phyloP scores from a whole-genome alignment of 345 rosid species.

The Populus euphratica region DNA sequence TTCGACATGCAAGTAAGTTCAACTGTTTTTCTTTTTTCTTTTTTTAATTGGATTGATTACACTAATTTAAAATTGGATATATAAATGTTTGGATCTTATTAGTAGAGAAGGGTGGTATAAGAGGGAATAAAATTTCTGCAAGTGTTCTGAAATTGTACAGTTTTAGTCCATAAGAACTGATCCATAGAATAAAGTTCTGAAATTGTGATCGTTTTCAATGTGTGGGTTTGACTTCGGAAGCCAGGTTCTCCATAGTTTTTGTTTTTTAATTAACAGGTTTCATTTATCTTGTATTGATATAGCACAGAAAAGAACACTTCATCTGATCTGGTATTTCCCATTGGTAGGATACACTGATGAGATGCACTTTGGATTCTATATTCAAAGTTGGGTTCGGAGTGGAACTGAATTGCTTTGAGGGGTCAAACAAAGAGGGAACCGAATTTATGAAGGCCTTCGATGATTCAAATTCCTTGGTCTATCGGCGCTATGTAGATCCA shows the following conservation, averaged over 20 bases:
- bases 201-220: no score
- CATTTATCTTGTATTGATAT: not conserved
- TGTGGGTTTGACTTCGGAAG: no score
- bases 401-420: conserved; percentile 54
- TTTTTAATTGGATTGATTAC: not conserved
- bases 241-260: no score
- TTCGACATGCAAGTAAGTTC: conserved; percentile 69
- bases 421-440: conserved; percentile 43
- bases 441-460: conserved; percentile 69
- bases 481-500: conserved; percentile 56
- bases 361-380: conserved; percentile 62
- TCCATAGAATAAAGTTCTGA: no score
- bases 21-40: not conserved
- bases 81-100: no score
- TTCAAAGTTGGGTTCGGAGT: conserved; percentile 82
- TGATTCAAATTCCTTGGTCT: conserved; percentile 47
- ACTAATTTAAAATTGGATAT: no score
- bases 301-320: not conserved
- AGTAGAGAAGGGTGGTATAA: no score
- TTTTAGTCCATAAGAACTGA: no score
- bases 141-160: no score
- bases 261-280: not conserved
- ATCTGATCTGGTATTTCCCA: not conserved
- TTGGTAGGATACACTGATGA: conserved; percentile 60
- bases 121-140: no score